phyloP scores from a whole-genome alignment of 805 yeast species.

The Candida glaebosa region DNA sequence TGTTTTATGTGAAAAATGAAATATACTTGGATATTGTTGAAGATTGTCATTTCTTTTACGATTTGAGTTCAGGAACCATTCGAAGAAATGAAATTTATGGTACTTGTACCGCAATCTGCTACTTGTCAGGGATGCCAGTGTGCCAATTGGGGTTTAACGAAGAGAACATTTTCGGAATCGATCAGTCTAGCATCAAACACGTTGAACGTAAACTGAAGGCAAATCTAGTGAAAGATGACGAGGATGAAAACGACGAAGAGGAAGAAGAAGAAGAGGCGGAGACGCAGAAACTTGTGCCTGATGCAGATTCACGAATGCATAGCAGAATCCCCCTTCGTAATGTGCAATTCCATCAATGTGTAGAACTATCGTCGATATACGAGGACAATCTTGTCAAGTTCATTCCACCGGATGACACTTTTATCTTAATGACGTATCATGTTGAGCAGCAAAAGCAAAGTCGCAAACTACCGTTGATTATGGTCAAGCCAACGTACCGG shows the following conservation, averaged over 20 bases:
- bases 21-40: constrained; percentile 41
- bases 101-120: constrained; percentile 31
- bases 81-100: constrained; percentile 34
- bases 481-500: constrained; percentile 37
- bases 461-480: constrained; percentile 40
- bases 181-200: neutral
- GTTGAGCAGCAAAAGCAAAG: constrained; percentile 40
- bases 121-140: constrained; percentile 43
- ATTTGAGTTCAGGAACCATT: constrained; percentile 24
- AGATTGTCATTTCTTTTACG: constrained; percentile 33
- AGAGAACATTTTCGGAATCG: constrained; percentile 31
- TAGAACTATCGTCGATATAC: constrained; percentile 69
- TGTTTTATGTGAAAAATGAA: constrained; percentile 42
- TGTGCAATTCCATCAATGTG: constrained; percentile 59
- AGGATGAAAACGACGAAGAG: constrained; percentile 6
- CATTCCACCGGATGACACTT: constrained; percentile 74
- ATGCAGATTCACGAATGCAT: neutral
- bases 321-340: constrained; percentile 30
- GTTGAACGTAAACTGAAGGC: neutral
- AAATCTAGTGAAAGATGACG: constrained; percentile 2
- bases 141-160: constrained; percentile 42
- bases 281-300: constrained; percentile 4
- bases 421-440: constrained; percentile 35
- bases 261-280: constrained; percentile 10
- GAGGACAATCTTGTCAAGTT: constrained; percentile 65